Percentiles rank a stretch among this genome's conserved stretches.
Evolutionary conservation across 345 rosid genomes (phyloP).

Genomic region (Toxicodendron radicans): DNA sequence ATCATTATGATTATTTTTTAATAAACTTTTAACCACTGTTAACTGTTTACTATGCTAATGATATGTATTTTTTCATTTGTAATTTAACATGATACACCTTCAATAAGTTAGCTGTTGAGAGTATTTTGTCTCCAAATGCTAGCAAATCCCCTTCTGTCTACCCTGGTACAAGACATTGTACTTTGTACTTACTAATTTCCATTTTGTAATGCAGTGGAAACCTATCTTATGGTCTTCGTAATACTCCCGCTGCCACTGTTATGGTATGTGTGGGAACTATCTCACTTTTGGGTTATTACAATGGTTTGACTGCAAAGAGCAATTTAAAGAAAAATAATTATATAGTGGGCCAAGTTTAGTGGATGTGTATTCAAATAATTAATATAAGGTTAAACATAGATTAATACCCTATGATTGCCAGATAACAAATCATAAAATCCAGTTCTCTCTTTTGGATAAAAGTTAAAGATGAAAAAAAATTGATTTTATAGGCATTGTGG

Average conservation of each 20-base stretch:
- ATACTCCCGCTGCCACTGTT: slow-evolving; percentile 69
- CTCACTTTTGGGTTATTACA: neutral
- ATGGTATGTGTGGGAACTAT: slow-evolving; percentile 42
- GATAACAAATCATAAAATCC: neutral
- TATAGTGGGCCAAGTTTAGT: neutral
- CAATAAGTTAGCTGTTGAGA: neutral
- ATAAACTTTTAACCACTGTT: no score
- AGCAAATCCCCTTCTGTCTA: neutral
- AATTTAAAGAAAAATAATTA: neutral
- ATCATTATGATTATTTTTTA: neutral
- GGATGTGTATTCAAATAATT: neutral
- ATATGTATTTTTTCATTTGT: neutral
- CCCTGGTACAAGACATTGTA: neutral
- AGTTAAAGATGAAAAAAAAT: neutral
- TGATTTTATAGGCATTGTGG: no score
- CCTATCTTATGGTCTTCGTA: slow-evolving; percentile 82
- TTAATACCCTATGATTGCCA: neutral
- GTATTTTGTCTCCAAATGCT: neutral
- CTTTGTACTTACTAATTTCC: slow-evolving; percentile 17
- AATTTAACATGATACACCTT: neutral
- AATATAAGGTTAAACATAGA: neutral
- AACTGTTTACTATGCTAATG: neutral
- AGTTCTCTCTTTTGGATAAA: neutral
- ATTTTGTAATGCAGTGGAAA: slow-evolving; percentile 62
- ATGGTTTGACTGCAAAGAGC: neutral